These are phyloP conservation scores for Entomortierella lignicola DNA, from an alignment of 192 early-diverging fungal species.

Conservation along the genomic window DNA sequence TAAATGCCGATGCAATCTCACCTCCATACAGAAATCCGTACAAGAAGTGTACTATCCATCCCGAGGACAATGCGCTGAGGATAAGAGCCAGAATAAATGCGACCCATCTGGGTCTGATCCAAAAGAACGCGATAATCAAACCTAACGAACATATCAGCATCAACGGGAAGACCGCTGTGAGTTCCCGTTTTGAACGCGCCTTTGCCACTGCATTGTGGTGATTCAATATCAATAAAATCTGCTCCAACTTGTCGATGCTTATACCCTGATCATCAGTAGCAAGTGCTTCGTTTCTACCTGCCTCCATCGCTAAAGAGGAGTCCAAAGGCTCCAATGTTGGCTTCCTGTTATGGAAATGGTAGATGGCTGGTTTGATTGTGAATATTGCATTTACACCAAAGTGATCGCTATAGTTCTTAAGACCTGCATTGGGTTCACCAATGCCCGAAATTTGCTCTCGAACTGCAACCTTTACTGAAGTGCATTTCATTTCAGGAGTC, in stretches of 20 bases:
- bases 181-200: not conserved
- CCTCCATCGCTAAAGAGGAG: not conserved
- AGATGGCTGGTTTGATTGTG: slow-evolving; percentile 37
- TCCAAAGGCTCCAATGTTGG: not conserved
- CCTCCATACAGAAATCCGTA: slow-evolving; percentile 45
- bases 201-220: slow-evolving; percentile 1
- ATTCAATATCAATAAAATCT: slow-evolving; percentile 27
- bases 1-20: slow-evolving; percentile 16
- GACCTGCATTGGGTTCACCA: slow-evolving; percentile 12
- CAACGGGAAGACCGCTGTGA: slow-evolving; percentile 8
- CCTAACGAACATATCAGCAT: slow-evolving; percentile 12
- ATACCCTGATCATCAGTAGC: not conserved
- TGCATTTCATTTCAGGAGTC: slow-evolving; percentile 56
- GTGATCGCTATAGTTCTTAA: slow-evolving; percentile 61
- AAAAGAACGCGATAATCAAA: slow-evolving; percentile 22
- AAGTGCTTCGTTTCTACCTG: not conserved
- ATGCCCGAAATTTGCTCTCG: slow-evolving; percentile 44
- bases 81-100: slow-evolving; percentile 27
- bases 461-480: slow-evolving; percentile 36
- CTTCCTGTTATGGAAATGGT: slow-evolving; percentile 29
- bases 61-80: slow-evolving; percentile 19
- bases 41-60: slow-evolving; percentile 41
- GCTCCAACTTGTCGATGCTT: slow-evolving; percentile 23
- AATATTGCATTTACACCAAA: slow-evolving; percentile 65
- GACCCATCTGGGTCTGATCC: slow-evolving; percentile 33